Evolutionary conservation across 2,329 filamentous ascomycete species (phyloP).

Genomic region (Neopestalotiopsis rosae): DNA sequence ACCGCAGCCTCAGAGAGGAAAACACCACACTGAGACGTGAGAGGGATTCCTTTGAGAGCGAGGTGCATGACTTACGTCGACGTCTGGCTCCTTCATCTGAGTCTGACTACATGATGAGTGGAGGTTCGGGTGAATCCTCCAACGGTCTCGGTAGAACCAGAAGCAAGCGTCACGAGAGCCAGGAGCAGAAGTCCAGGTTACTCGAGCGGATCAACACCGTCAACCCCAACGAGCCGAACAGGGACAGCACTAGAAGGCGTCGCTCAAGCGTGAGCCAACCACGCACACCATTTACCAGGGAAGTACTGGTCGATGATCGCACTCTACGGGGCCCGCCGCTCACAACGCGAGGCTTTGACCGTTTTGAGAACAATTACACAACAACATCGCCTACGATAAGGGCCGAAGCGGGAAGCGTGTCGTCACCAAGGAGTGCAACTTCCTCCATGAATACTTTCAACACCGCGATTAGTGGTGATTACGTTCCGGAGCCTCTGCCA

Average conservation of each 20-base stretch:
- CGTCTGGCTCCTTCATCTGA: not conserved
- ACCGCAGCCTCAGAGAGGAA: not conserved
- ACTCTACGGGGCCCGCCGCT: not conserved
- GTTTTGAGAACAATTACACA: not conserved
- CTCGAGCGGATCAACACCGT: conserved; percentile 16
- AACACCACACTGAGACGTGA: not conserved
- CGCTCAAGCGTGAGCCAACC: conserved; percentile 5
- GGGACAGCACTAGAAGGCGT: not conserved
- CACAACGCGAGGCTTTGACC: conserved; percentile 3
- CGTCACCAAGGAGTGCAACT: not conserved
- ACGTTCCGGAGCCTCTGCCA: conserved; percentile 1
- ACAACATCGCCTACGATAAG: not conserved
- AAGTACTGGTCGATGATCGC: conserved; percentile 8
- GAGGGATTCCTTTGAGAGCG: not conserved
- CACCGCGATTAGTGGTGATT: not conserved
- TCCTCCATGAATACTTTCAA: not conserved
- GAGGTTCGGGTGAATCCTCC: conserved; percentile 17
- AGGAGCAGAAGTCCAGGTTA: not conserved
- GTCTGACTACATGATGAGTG: conserved; percentile 18
- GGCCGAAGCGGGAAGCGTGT: not conserved
- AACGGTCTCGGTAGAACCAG: conserved; percentile 1
- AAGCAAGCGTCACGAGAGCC: not conserved
- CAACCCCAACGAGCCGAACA: not conserved
- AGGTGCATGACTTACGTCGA: not conserved
- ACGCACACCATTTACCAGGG: not conserved